These are phyloP conservation scores for Melocanna baccifera DNA, from an alignment of 176 grass and related monocot genomes.

Conservation along the genomic window DNA sequence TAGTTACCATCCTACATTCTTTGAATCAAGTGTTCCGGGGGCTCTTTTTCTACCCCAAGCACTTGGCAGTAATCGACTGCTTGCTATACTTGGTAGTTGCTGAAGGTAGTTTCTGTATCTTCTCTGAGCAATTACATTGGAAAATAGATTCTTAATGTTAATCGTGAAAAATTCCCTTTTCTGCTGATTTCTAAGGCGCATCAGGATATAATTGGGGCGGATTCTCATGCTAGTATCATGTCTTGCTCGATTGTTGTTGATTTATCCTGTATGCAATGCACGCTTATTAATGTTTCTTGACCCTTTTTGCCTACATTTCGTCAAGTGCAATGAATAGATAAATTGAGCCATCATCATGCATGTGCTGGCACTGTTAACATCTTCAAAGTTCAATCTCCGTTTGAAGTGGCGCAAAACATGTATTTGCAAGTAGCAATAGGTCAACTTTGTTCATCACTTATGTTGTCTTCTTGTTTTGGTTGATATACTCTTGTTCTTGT, in stretches of 20 bases:
- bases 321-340: constrained; percentile 9
- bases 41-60: constrained; percentile 40
- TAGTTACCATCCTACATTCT: constrained; percentile 53
- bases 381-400: constrained; percentile 7
- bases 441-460: too few relatives aligned
- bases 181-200: constrained; percentile 18
- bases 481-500: too few relatives aligned
- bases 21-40: constrained; percentile 36
- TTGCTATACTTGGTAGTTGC: constrained; percentile 42
- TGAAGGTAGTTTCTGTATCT: constrained; percentile 57
- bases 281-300: constrained; percentile 16
- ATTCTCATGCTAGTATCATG: constrained; percentile 12
- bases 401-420: too few relatives aligned
- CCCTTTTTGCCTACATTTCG: neutral
- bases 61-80: constrained; percentile 32
- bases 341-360: neutral
- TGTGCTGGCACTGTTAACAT: neutral
- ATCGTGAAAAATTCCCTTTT: neutral
- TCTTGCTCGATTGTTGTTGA: constrained; percentile 9
- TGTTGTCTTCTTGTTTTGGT: too few relatives aligned
- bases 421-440: too few relatives aligned
- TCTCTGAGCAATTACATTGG: constrained; percentile 28
- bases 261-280: constrained; percentile 1
- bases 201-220: neutral
- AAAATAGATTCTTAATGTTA: constrained; percentile 32